Evolutionary conservation across 148 eudicot genomes (phyloP), one percentile per base, ranked within the genome.

Genomic region (Fagopyrum esculentum): DNA sequence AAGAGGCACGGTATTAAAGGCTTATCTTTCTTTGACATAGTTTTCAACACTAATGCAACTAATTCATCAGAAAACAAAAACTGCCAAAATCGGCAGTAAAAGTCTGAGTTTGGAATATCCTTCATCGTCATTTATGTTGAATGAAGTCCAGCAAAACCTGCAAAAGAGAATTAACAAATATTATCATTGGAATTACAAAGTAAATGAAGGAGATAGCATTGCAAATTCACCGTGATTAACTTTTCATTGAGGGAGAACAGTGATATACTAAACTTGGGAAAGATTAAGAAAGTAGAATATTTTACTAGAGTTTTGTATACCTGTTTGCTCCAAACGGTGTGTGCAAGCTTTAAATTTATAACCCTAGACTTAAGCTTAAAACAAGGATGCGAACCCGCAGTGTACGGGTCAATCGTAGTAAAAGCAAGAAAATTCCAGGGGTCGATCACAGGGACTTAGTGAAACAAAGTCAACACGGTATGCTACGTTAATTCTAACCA

Each of bases 121-220:
- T 19, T 95, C 89, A 76, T 95, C 99, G 82, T 95, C 99, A 81
- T 95, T 95, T 85, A 81, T 90, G 84, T 74, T 87, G 90, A 83
- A 95, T 82, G 77, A 95, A 95, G 82, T 95, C 97, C 83, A 95
- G 86, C 68, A 95, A 86, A 82, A 95, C 99, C 99, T 94, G 85
- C 86, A 85, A 49, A 66, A 77, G 69, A 64, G 55, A 46, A 73
- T 75, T 12, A 71, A 64, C 79, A 76, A 47, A 72, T 60, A 69
- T 35, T 13, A 45, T 17, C n/a, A 54, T 9, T 30, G 46, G 6
- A 12, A 55, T 30, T 6, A 43, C 73, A 26, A 71, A 46, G 15
- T 22, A 30, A 45, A 19, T 44, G 73, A n/a, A 45, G 73, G 10
- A 45, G 51, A 35, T 29, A 3, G 11, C 16, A 66, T 45, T 45